Conservation (phyloP, 176 grass and related monocot genomes). For the Aegilops bicornis region DNA sequence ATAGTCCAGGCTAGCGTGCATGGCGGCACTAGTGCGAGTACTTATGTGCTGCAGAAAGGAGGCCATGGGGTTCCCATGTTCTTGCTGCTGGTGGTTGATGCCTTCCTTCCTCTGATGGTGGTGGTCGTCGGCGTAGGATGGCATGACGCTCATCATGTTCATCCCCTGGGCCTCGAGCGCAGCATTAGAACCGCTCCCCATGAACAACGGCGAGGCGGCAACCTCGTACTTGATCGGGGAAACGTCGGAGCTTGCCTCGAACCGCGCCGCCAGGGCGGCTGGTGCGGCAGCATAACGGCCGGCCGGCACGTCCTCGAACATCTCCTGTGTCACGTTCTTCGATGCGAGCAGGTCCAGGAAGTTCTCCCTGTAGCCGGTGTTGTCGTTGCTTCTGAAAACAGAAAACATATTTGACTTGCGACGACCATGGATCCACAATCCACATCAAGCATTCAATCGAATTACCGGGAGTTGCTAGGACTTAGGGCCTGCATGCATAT, state of each 20-base stretch:
- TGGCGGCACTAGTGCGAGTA: constrained; percentile 25
- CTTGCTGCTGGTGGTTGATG: constrained; percentile 20
- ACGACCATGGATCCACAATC: background rate
- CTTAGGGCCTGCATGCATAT: background rate
- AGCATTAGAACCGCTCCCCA: background rate
- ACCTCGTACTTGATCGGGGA: constrained; percentile 66
- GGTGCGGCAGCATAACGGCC: constrained; percentile 19
- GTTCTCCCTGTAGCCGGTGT: constrained; percentile 53
- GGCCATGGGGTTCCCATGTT: constrained; percentile 27
- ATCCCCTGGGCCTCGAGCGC: constrained; percentile 31
- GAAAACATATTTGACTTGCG: background rate
- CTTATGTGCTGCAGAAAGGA: constrained; percentile 56
- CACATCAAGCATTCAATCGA: background rate
- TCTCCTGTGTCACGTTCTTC: constrained; percentile 48
- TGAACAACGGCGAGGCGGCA: constrained; percentile 27
- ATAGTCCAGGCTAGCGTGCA: constrained; percentile 45
- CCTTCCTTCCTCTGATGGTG: constrained; percentile 38
- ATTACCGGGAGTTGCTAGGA: background rate
- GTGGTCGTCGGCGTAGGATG: constrained; percentile 18
- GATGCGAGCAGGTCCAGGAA: constrained; percentile 71
- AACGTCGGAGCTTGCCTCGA: constrained; percentile 17
- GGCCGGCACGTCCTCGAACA: constrained; percentile 38
- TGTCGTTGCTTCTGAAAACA: constrained; percentile 36
- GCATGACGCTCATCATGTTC: constrained; percentile 27
- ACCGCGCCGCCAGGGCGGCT: constrained; percentile 1